These are phyloP conservation scores for Saturnispora ahearnii DNA, from an alignment of 805 yeast species.

Conservation along the genomic window DNA sequence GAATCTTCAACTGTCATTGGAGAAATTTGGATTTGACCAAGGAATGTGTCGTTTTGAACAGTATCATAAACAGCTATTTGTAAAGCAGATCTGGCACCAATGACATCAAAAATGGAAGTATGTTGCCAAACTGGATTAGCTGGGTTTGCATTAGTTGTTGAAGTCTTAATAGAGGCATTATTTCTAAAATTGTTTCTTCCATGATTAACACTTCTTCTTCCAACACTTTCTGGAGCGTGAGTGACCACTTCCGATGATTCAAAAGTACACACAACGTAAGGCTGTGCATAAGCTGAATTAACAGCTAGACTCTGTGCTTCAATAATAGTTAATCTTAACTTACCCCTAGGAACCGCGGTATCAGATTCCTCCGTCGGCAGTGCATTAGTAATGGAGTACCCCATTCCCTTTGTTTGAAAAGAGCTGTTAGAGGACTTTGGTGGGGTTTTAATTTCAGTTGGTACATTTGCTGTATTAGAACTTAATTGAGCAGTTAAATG, in stretches of 20 bases:
- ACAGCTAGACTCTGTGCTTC: constrained; percentile 68
- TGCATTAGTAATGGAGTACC: constrained; percentile 12
- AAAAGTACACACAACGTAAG: constrained; percentile 86
- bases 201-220: constrained; percentile 1
- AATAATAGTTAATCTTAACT: constrained; percentile 67
- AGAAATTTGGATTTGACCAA: constrained; percentile 72
- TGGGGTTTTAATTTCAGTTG: constrained; percentile 1
- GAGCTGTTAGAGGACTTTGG: not conserved
- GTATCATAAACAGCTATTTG: constrained; percentile 91
- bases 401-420: constrained; percentile 21
- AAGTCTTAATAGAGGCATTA: constrained; percentile 22
- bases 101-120: constrained; percentile 86
- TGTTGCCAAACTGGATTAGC: constrained; percentile 85
- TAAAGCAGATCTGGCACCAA: constrained; percentile 73
- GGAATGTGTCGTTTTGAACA: constrained; percentile 66
- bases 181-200: constrained; percentile 7
- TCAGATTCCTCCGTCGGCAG: constrained; percentile 18
- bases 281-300: constrained; percentile 49
- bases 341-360: constrained; percentile 59
- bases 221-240: constrained; percentile 56
- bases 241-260: constrained; percentile 88
- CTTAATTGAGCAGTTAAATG: constrained; percentile 17
- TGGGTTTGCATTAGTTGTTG: constrained; percentile 21
- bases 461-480: not conserved
- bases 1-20: constrained; percentile 48